Percentiles rank a stretch among this genome's conserved stretches.
Conservation (phyloP, 177 flowering plant species). For the Vitis hybrid region DNA sequence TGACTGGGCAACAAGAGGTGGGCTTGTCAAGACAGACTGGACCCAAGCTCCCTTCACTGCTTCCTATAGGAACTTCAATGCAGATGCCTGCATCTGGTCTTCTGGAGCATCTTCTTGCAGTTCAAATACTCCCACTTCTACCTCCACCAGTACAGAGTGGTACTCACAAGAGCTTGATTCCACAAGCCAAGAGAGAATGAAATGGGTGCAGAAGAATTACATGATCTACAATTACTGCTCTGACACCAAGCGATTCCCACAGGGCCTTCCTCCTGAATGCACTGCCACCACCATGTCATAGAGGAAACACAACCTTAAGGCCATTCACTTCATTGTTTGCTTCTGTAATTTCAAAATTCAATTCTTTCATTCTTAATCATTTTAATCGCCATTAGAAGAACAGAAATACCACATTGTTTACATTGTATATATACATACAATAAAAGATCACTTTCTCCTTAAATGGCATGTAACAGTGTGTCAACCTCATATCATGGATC, state of each 20-base stretch:
- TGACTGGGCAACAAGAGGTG: conserved; percentile 59
- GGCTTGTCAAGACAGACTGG: conserved; percentile 57
- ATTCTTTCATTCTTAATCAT: no score
- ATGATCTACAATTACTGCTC: conserved; percentile 50
- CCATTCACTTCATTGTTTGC: no score
- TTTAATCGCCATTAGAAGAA: no score
- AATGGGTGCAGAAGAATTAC: conserved; percentile 46
- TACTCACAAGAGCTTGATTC: conserved; percentile 23
- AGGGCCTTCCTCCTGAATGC: conserved; percentile 42
- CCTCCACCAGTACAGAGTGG: conserved; percentile 10
- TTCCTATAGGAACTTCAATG: conserved; percentile 40
- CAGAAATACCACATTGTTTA: no score
- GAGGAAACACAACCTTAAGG: no score
- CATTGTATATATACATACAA: no score
- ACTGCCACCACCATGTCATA: background rate
- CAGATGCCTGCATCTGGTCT: conserved; percentile 29
- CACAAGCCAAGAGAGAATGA: conserved; percentile 19
- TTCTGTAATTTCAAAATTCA: no score
- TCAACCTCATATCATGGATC: no score
- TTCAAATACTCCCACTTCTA: conserved; percentile 8
- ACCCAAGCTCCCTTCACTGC: conserved; percentile 47
- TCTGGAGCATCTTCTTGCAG: conserved; percentile 21
- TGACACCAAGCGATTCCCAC: conserved; percentile 38
- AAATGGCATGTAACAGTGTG: no score
- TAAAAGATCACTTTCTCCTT: no score